phyloP scores from a whole-genome alignment of 2,329 filamentous ascomycete genomes.

The Fusarium newnesense region DNA sequence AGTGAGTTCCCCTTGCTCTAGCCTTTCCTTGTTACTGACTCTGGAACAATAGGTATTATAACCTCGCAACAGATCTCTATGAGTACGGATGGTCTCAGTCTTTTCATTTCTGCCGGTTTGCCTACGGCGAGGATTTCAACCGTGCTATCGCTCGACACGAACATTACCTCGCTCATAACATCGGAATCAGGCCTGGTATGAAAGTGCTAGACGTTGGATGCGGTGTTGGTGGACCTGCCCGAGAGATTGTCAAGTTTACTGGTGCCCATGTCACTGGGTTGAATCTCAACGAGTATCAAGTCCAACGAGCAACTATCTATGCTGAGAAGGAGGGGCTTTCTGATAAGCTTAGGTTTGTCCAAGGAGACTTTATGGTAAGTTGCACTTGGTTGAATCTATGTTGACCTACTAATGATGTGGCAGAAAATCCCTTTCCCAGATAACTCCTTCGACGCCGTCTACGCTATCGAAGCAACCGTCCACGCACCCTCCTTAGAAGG shows the following conservation, averaged over 20 bases:
- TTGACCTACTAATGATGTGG: slow-evolving; percentile 5
- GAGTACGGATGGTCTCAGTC: slow-evolving; percentile 94
- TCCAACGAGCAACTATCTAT: slow-evolving; percentile 84
- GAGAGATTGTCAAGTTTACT: slow-evolving; percentile 93
- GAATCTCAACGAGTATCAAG: slow-evolving; percentile 99
- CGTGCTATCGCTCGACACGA: slow-evolving; percentile 93
- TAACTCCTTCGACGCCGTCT: slow-evolving; percentile 92
- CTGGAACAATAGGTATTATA: slow-evolving; percentile 76
- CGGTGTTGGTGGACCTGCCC: slow-evolving; percentile 91
- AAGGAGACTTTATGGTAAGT: slow-evolving; percentile 92
- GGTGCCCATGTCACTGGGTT: slow-evolving; percentile 85
- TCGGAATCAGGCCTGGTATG: slow-evolving; percentile 82
- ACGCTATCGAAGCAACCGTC: slow-evolving; percentile 96
- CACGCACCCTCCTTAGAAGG: slow-evolving; percentile 91
- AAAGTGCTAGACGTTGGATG: slow-evolving; percentile 94
- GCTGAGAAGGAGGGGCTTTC: slow-evolving; percentile 81
- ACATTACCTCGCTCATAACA: slow-evolving; percentile 90
- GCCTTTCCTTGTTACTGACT: rapidly evolving
- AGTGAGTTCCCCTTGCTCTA: slow-evolving; percentile 64
- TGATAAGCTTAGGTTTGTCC: slow-evolving; percentile 84
- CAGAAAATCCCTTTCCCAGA: slow-evolving; percentile 94
- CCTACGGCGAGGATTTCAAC: slow-evolving; percentile 82
- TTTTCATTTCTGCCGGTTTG: slow-evolving; percentile 97
- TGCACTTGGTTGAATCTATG: rapidly evolving
- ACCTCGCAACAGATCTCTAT: slow-evolving; percentile 90